A percentile compares a stretch with the other conserved stretches of the same genome.
Conservation (phyloP, 805 yeast genomes). For the Teunomyces panamensis region DNA sequence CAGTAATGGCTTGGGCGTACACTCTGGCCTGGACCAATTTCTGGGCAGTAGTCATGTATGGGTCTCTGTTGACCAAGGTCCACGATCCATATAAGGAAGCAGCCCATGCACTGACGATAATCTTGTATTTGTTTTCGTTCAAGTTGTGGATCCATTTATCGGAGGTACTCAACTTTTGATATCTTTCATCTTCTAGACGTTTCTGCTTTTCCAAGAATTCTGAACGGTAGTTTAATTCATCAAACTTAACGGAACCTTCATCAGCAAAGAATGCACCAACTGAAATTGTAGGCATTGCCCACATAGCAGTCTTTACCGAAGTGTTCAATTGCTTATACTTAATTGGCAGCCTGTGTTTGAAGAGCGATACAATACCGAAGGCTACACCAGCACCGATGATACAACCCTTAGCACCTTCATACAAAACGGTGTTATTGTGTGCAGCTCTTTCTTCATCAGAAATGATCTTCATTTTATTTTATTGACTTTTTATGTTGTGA, state of each 20-base stretch:
- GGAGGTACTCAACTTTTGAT: constrained; percentile 26
- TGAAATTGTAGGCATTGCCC: constrained; percentile 39
- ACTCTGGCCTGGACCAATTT: constrained; percentile 28
- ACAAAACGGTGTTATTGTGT: constrained; percentile 30
- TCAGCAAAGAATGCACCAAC: constrained; percentile 42
- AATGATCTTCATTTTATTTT: constrained; percentile 33
- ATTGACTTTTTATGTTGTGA: background rate
- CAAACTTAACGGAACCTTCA: constrained; percentile 45
- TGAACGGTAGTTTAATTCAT: constrained; percentile 30
- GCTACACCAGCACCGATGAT: constrained; percentile 32
- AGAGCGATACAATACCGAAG: constrained; percentile 27
- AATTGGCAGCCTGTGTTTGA: constrained; percentile 30
- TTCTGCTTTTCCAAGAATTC: constrained; percentile 24
- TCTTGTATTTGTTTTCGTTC: constrained; percentile 34
- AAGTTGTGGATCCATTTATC: constrained; percentile 30
- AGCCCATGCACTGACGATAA: constrained; percentile 37
- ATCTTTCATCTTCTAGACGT: constrained; percentile 8
- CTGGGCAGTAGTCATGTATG: constrained; percentile 23
- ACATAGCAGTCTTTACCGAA: constrained; percentile 34
- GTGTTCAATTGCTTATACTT: constrained; percentile 33
- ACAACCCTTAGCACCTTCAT: constrained; percentile 40
- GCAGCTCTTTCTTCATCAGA: constrained; percentile 37
- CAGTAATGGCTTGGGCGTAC: constrained; percentile 28
- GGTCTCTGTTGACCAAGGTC: constrained; percentile 25
- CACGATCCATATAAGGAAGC: constrained; percentile 33